Evolutionary conservation across 164 flowering plant genomes (phyloP), one percentile per base, ranked within the genome.

Genomic region (Platanus orientalis): DNA sequence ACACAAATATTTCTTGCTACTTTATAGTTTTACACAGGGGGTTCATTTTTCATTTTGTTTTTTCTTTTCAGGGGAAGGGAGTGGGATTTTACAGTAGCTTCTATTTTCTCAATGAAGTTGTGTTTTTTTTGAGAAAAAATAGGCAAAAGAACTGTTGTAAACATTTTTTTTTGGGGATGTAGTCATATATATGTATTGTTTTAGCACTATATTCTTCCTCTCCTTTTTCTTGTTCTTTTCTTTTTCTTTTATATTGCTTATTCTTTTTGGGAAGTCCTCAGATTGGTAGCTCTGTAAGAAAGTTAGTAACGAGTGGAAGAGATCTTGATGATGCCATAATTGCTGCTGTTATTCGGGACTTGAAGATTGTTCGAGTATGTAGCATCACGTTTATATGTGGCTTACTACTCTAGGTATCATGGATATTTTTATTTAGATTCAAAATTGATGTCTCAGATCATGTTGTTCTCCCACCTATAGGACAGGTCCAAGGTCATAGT

Each of bases 401-500:
- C 20, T 30, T 53, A 21, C 13, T 39, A 39, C 48, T 61, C 40
- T 25, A 2, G 32, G 11, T 12, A 28, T 29, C 27, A 54, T 32
- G 40, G 42, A 10, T 57, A 32, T 56, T 49, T 48, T 14, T 19
- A 58, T 67, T 16, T 32, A 29, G 36, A 44, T 50, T 66, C 9
- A 53, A 13, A 32, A 61, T 60, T 69, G 64, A 65, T 73, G 69
- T 61, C 67, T 67, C 42, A 62, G 57, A 56, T 62, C 47, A 62
- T 70, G 14, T 59, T 66, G 66, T 74, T 72, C 52, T 71, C 42
- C 71, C 40, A 54, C 59, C 63, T 84, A 75, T 80, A 94, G 98
- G 95, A 83, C 84, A 84, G 91, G 74, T 86, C 97, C 73, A 81
- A 80, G 83, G 88, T 94, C 55, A 75, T 94, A 63, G 69, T 94